A percentile compares a stretch with the other conserved stretches of the same genome.
Evolutionary conservation across 202 grass and related monocot species (phyloP).

Genomic region (Panicum virgatum): DNA sequence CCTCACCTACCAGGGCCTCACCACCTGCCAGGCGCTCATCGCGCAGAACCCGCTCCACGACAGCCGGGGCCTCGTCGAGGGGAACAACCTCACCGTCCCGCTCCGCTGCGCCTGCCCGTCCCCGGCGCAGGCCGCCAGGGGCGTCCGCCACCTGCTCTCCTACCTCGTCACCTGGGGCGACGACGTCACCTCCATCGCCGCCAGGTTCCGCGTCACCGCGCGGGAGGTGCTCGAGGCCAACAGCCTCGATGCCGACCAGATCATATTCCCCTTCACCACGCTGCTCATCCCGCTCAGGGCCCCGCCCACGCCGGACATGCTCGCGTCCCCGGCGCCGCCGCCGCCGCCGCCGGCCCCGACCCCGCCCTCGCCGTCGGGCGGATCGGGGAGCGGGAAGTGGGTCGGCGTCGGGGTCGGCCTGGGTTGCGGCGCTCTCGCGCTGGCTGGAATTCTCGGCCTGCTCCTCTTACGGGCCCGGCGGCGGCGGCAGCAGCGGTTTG

Average conservation of each 20-base stretch:
- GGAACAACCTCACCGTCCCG: slow-evolving; percentile 50
- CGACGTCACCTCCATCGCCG: slow-evolving; percentile 36
- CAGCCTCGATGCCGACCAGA: slow-evolving; percentile 25
- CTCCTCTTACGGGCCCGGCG: slow-evolving; percentile 25
- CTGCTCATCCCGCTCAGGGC: slow-evolving; percentile 68
- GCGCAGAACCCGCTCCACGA: slow-evolving; percentile 56
- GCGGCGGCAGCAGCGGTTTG: not conserved
- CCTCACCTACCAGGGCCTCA: slow-evolving; percentile 82
- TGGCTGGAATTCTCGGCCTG: slow-evolving; percentile 30
- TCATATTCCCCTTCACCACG: slow-evolving; percentile 76
- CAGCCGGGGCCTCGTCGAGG: slow-evolving; percentile 23
- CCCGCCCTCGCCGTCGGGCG: not conserved
- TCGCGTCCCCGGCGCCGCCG: slow-evolving; percentile 46
- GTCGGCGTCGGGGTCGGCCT: slow-evolving; percentile 58
- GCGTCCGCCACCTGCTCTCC: slow-evolving; percentile 53
- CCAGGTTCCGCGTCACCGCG: slow-evolving; percentile 40
- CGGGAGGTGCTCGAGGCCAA: slow-evolving; percentile 58
- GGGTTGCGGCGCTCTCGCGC: slow-evolving; percentile 44
- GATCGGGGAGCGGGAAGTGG: slow-evolving; percentile 39
- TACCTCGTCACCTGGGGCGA: slow-evolving; percentile 67
- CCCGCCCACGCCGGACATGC: slow-evolving; percentile 54
- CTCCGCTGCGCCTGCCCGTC: slow-evolving; percentile 83
- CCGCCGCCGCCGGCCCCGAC: slow-evolving; percentile 34
- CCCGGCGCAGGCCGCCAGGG: slow-evolving; percentile 40
- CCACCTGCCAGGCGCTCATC: slow-evolving; percentile 84